Evolutionary conservation across 176 grass and related monocot species (phyloP), one percentile per base, ranked within the genome.

Genomic region (Tillandsia fasciculata): DNA sequence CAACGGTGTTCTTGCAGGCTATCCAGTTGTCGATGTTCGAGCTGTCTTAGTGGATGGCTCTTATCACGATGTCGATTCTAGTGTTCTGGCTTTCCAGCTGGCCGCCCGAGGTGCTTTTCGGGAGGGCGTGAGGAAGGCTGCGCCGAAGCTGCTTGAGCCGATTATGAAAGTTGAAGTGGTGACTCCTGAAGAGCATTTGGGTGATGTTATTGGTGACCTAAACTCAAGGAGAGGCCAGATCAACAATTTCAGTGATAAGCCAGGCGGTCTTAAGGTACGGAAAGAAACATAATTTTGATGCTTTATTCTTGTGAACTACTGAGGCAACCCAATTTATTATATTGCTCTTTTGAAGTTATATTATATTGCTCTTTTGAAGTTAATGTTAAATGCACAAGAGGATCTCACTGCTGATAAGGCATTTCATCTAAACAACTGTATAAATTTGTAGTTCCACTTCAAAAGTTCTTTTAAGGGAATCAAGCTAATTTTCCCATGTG

Each of bases 51-150:
- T 97, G 69, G 94, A 97, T 85, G 94, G 89, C 22, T 85, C 88
- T 14, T 97, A 97, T 75, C 94, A 97, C 57, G 94, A 97, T 79
- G 94, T 97, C 50, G 94, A 97, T 87, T 97, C 94, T 51, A 97
- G 89, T 80, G 86, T 92, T 65, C 72, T 97, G 70, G 94, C 94
- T 11, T 97, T 97, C 77, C 88, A 97, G 73, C 83, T 97, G 72
- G 94, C 94, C 64, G 94, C 93, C 56, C 83, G 93, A 70, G 93
- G 89, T 28, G 93, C 93, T 27, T 97, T 97, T 65, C 88, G 93
- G 59, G 83, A 92, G 22, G 93, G 93, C 52, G 70, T 92, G 71
- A 92, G 86, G 87, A 97, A 85, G 74, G 89, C 93, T 75, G 81
- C 51, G 63, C 93, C 93, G 68, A 87, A 70, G 75, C 73, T 97